Conservation (phyloP, 164 flowering plant genomes). For the Platanus orientalis region DNA sequence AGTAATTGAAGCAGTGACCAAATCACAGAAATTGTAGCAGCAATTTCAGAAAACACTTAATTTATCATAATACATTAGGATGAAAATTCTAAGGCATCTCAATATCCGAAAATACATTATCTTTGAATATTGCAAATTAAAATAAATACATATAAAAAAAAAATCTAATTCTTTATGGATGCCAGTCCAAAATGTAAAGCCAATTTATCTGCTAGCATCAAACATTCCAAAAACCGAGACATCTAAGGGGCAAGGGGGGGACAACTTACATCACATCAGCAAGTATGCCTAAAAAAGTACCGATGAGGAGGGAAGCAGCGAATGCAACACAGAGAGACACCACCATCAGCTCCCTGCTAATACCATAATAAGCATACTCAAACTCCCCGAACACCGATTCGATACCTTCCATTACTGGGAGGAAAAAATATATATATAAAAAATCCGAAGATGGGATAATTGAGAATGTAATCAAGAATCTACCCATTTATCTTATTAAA, state of each 20-base stretch:
- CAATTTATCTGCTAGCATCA: no score
- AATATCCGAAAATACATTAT: not conserved
- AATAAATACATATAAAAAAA: not conserved
- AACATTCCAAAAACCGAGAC: not conserved
- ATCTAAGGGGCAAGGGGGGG: not conserved
- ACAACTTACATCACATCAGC: conserved; percentile 77
- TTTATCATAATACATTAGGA: not conserved
- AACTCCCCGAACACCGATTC: conserved; percentile 79
- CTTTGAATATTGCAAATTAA: not conserved
- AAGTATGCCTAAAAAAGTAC: conserved; percentile 57
- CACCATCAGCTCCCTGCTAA: conserved; percentile 58
- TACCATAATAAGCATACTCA: conserved; percentile 51
- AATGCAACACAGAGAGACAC: conserved; percentile 48
- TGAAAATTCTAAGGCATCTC: not conserved
- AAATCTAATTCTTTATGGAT: not conserved
- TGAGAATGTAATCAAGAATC: not conserved
- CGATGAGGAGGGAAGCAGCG: conserved; percentile 45
- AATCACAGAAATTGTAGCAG: not conserved
- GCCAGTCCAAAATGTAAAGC: not conserved
- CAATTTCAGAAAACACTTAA: not conserved
- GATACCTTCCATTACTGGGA: conserved; percentile 69
- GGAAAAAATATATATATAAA: not conserved
- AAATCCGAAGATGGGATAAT: not conserved
- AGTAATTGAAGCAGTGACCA: not conserved
- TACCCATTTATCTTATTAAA: not conserved